These are phyloP conservation scores for Mortierella hygrophila DNA, from an alignment of 192 early-diverging fungal species.

Conservation along the genomic window DNA sequence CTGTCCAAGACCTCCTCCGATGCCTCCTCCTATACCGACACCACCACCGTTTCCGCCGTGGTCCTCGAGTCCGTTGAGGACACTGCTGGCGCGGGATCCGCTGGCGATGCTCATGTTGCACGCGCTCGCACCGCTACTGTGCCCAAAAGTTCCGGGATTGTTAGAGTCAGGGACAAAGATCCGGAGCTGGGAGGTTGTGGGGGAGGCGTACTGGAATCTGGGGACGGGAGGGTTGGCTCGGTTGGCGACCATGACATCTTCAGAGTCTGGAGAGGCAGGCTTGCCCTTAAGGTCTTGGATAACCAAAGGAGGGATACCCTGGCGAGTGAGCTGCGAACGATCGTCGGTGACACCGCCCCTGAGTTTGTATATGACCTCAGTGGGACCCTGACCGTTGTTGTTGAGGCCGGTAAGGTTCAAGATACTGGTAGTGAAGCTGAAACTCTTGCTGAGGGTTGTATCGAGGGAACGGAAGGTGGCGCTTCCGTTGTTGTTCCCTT, in stretches of 20 bases:
- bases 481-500: background rate
- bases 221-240: background rate
- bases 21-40: background rate
- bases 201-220: constrained; percentile 51
- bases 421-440: constrained; percentile 22
- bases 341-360: constrained; percentile 24
- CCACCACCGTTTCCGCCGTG: background rate
- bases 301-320: constrained; percentile 19
- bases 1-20: background rate
- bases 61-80: background rate
- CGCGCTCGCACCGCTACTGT: background rate
- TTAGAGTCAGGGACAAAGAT: constrained; percentile 38
- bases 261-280: constrained; percentile 15
- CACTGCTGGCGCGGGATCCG: constrained; percentile 15
- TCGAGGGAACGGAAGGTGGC: constrained; percentile 9
- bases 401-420: constrained; percentile 25
- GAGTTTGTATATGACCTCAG: constrained; percentile 27
- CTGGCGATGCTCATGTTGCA: constrained; percentile 13
- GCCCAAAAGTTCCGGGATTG: background rate
- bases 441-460: constrained; percentile 21
- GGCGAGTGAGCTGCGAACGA: constrained; percentile 32
- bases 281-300: constrained; percentile 34
- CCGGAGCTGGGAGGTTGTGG: constrained; percentile 41
- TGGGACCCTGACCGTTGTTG: background rate
- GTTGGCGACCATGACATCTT: constrained; percentile 9